These are phyloP conservation scores for Phallus indusiatus DNA, from an alignment of 768 basidiomycete genomes.

Conservation along the genomic window DNA sequence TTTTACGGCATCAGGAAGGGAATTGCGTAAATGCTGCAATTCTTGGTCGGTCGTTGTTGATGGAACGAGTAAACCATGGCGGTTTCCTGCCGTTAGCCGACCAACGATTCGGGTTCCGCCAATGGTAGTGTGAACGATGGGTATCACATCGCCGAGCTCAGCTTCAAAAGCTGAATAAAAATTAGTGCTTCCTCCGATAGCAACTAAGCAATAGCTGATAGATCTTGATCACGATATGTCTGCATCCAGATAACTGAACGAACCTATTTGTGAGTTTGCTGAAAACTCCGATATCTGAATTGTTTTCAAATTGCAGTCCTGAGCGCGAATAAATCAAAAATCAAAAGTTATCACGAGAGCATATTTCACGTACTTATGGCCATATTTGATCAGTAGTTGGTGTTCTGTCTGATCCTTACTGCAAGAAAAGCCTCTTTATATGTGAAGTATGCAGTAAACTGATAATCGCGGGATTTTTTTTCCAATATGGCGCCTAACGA, in stretches of 20 bases:
- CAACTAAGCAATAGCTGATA: slow-evolving; percentile 81
- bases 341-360: slow-evolving; percentile 7
- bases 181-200: slow-evolving; percentile 91
- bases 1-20: slow-evolving; percentile 85
- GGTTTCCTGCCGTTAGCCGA: slow-evolving; percentile 88
- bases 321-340: background rate
- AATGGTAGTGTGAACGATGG: slow-evolving; percentile 93
- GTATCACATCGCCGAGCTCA: slow-evolving; percentile 86
- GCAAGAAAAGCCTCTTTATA: too few species aligned
- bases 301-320: slow-evolving; percentile 93
- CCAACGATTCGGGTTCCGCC: slow-evolving; percentile 92
- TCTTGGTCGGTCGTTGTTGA: slow-evolving; percentile 96
- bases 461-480: background rate
- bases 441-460: too few species aligned
- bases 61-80: slow-evolving; percentile 94
- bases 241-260: background rate
- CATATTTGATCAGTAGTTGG: slow-evolving; percentile 23
- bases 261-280: slow-evolving; percentile 85
- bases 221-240: background rate
- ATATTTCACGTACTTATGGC: slow-evolving; percentile 45
- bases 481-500: background rate
- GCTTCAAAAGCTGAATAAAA: slow-evolving; percentile 98
- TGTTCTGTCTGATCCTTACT: background rate
- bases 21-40: slow-evolving; percentile 93
- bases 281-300: slow-evolving; percentile 94